These are phyloP conservation scores for Blastobotrys illinoisensis DNA, from an alignment of 1,139 yeast species.

Conservation along the genomic window DNA sequence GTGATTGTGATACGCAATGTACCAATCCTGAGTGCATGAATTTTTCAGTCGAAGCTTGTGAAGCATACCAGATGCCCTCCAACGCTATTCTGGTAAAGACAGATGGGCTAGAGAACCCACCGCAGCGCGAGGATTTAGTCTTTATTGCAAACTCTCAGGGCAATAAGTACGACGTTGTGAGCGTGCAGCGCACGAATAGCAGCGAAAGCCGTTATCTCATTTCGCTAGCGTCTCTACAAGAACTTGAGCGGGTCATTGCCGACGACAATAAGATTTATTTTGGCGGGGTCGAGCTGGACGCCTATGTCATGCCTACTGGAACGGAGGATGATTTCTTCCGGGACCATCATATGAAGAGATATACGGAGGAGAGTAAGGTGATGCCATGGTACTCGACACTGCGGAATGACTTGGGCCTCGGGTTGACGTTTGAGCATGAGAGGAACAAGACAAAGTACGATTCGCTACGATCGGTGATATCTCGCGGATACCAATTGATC, in stretches of 20 bases:
- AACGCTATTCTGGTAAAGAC: slow-evolving; percentile 16
- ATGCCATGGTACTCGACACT: slow-evolving; percentile 1
- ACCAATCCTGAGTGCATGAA: slow-evolving; percentile 18
- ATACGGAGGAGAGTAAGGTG: slow-evolving; percentile 2
- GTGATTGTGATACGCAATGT: slow-evolving; percentile 12
- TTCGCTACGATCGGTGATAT: not conserved
- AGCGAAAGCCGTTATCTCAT: slow-evolving; percentile 11
- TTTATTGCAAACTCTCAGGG: slow-evolving; percentile 8
- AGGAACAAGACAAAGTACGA: slow-evolving; percentile 2
- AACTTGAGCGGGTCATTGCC: slow-evolving; percentile 10
- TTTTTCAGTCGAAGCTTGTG: slow-evolving; percentile 12
- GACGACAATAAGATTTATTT: slow-evolving; percentile 11
- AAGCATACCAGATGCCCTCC: slow-evolving; percentile 14
- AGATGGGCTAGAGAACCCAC: slow-evolving; percentile 6
- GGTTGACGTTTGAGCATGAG: not conserved
- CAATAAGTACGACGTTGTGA: slow-evolving; percentile 7
- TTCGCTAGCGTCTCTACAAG: slow-evolving; percentile 6
- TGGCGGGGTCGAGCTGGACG: slow-evolving; percentile 9
- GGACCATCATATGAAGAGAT: slow-evolving; percentile 8
- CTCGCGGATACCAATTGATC: not conserved
- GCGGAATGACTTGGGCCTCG: slow-evolving; percentile 2
- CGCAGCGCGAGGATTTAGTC: slow-evolving; percentile 6
- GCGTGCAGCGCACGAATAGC: slow-evolving; percentile 9
- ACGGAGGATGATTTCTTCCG: slow-evolving; percentile 13
- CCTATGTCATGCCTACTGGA: slow-evolving; percentile 15